These are phyloP conservation scores for Saccharum hybrid DNA, from an alignment of 202 grass and related monocot genomes.

Conservation along the genomic window DNA sequence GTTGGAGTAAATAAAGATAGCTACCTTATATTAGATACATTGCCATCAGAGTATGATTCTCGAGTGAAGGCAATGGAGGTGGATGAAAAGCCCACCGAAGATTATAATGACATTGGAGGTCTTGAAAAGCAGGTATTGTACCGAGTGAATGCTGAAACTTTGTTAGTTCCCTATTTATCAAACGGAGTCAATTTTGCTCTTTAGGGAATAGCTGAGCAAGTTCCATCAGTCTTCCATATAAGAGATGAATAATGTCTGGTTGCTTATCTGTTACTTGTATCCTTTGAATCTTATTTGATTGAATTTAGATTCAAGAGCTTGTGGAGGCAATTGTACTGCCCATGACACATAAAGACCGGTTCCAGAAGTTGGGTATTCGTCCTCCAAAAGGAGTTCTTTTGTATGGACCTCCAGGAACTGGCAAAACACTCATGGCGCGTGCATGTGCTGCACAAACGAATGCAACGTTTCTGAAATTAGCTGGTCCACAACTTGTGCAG, in stretches of 20 bases:
- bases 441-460: slow-evolving; percentile 95
- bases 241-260: not conserved
- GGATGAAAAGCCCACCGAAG: slow-evolving; percentile 90
- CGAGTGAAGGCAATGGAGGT: slow-evolving; percentile 92
- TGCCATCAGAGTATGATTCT: slow-evolving; percentile 89
- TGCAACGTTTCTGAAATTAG: slow-evolving; percentile 90
- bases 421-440: slow-evolving; percentile 94
- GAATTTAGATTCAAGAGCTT: slow-evolving; percentile 86
- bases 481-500: slow-evolving; percentile 86
- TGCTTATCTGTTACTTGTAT: not conserved
- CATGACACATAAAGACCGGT: slow-evolving; percentile 86
- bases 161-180: not conserved
- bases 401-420: slow-evolving; percentile 94
- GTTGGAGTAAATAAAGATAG: slow-evolving; percentile 93
- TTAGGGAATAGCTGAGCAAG: not conserved
- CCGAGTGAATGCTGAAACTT: slow-evolving; percentile 17
- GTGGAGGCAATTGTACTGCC: slow-evolving; percentile 93
- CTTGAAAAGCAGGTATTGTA: slow-evolving; percentile 83
- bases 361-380: slow-evolving; percentile 87
- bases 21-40: slow-evolving; percentile 84
- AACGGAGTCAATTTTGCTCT: not conserved
- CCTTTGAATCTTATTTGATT: not conserved
- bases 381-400: slow-evolving; percentile 93
- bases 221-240: not conserved
- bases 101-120: slow-evolving; percentile 94